These are phyloP conservation scores for Linnemannia elongata DNA, from an alignment of 192 early-diverging fungal species.

Conservation along the genomic window DNA sequence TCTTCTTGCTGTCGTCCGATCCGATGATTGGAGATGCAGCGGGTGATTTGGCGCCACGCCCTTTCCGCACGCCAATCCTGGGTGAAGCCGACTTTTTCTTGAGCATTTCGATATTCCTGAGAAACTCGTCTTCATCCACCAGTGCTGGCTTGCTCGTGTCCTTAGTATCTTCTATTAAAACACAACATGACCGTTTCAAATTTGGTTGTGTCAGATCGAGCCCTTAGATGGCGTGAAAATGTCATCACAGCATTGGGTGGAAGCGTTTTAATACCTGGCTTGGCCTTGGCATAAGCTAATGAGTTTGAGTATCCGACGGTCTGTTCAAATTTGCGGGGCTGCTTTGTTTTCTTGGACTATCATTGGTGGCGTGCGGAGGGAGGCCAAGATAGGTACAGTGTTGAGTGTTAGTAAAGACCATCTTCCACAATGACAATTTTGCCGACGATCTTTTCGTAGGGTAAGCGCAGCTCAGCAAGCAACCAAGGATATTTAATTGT, in stretches of 20 bases:
- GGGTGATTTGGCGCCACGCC: constrained; percentile 34
- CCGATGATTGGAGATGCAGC: constrained; percentile 44
- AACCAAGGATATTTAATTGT: background rate
- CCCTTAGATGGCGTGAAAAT: background rate
- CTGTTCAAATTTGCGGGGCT: constrained; percentile 85
- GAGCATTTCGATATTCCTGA: constrained; percentile 63
- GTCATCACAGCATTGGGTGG: background rate
- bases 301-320: constrained; percentile 75
- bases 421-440: background rate
- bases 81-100: constrained; percentile 54
- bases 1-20: constrained; percentile 41
- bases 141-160: constrained; percentile 28
- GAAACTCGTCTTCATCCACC: constrained; percentile 64
- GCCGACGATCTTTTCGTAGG: background rate
- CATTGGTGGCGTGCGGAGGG: background rate
- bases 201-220: background rate
- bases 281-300: constrained; percentile 46
- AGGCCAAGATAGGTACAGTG: background rate
- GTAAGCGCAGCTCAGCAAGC: background rate
- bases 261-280: constrained; percentile 27
- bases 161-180: constrained; percentile 20
- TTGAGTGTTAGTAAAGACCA: background rate
- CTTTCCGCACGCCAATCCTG: constrained; percentile 45
- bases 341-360: constrained; percentile 60
- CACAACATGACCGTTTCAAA: background rate